Evolutionary conservation across 441 rosid species (phyloP), one percentile per base, ranked within the genome.

Genomic region (Kokia cookei): DNA sequence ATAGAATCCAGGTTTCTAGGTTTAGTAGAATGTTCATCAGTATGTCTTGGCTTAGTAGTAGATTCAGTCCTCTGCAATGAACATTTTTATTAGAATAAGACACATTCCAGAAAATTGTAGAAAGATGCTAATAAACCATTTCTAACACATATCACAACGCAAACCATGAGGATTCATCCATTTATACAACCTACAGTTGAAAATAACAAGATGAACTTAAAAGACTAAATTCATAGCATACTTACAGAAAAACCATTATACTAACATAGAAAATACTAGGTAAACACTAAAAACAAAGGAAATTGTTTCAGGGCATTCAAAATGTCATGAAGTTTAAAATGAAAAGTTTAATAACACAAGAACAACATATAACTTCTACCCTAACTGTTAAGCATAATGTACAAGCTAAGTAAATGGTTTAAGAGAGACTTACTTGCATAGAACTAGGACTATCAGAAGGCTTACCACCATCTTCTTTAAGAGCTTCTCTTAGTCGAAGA

Each of bases 401-500:
- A 69, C 72, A 12, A 50, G 54, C n/a, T 14, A 60, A 60, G n/a
- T 1, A 51, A 47, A 51, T 27, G 26, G 15, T 26, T 47, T 11
- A 50, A 14, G 59, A 29, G 15, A 50, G 19, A 26, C 81, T 74
- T 48, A 93, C 99, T 91, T 90, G 93, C 40, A 93, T 61, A 68
- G 53, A 85, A 4, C 71, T 73, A 63, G 84, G 55, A 69, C 75
- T 82, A 79, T 88, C 90, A 37, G 79, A 76, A 81, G 73, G 59
- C 82, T 76, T 85, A 74, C 76, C 73, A 70, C 75, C 84, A 83
- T 76, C 71, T 81, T 79, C 85, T 84, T 90, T 91, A 68, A 92
- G 97, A 79, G 98, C 95, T 82, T 90, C 96, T 60, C 78, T 84
- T 72, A 90, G 86, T 70, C 91, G 88, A 74, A 91, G 89, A 79